Evolutionary conservation across 2,329 filamentous ascomycete species (phyloP), one percentile per base, ranked within the genome.

Genomic region (Pseudohalonectria lignicola): DNA sequence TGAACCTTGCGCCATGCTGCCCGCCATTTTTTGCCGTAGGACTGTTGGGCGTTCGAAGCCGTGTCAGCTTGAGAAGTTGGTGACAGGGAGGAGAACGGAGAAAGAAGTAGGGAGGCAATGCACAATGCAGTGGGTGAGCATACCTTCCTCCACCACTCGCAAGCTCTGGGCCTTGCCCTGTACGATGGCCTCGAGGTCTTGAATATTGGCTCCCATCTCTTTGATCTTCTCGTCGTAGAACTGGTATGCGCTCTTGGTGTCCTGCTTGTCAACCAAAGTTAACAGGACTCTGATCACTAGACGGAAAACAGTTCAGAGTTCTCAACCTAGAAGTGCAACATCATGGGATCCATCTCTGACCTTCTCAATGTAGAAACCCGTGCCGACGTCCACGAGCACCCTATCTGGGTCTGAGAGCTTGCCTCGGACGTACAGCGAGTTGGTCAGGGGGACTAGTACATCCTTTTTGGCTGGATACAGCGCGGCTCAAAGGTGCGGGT

Each of bases 341-440:
- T 9, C 25, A n/a, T 9, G n/a, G n/a, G n/a, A n/a, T n/a, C n/a
- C n/a, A 6, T 11, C 18, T 39, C 53, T 40, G 47, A 82, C 81
- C 76, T 98, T 98, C 63, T 96, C 88, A 38, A 96, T 80, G 53
- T 87, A 88, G 57, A 93, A 96, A 0, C 90, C 90, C 1, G 90
- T 96, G 16, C 90, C 90, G 16, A 95, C 78, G 58, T 96, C 90
- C 30, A 96, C 36, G 16, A 37, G 36, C 5, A 37, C 36, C n/a
- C 30, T 29, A 29, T 21, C 29, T 7, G 36, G 36, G 17, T 37
- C 36, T 12, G 36, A 37, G 9, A 37, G 19, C 36, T 37, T 37
- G 23, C 90, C 93, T 19, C 83, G 82, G 13, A 98, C 90, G 61
- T 98, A 98, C 21, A 98, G 73, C 1, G 88, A 95, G 51, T 85